phyloP scores from a whole-genome alignment of 2,329 filamentous ascomycete genomes.

The Beauveria sp. region DNA sequence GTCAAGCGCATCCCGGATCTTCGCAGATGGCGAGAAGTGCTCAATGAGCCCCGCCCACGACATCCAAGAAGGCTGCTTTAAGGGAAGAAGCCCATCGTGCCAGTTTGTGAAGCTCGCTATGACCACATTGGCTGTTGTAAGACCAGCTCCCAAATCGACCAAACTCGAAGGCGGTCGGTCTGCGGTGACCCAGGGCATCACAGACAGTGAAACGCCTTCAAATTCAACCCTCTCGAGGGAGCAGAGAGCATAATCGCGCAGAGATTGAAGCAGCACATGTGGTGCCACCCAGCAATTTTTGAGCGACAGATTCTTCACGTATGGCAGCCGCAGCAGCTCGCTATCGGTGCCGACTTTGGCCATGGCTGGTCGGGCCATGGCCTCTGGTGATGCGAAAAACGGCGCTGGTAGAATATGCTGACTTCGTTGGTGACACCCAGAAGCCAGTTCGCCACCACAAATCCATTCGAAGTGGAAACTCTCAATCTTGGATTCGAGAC shows the following conservation, averaged over 20 bases:
- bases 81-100: not conserved
- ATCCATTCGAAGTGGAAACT: constrained; percentile 59
- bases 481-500: constrained; percentile 41
- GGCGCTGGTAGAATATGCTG: constrained; percentile 56
- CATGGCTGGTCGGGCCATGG: constrained; percentile 27
- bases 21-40: constrained; percentile 31
- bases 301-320: constrained; percentile 51
- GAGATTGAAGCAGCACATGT: constrained; percentile 43
- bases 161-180: not conserved
- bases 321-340: constrained; percentile 43
- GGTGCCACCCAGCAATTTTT: constrained; percentile 65
- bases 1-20: constrained; percentile 20
- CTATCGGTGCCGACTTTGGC: constrained; percentile 19
- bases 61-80: constrained; percentile 21
- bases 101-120: not conserved
- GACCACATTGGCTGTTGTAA: too few species aligned
- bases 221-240: constrained; percentile 48
- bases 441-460: constrained; percentile 59
- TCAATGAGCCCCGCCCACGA: constrained; percentile 37
- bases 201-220: constrained; percentile 58
- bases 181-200: constrained; percentile 23
- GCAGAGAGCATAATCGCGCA: constrained; percentile 38
- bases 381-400: constrained; percentile 29
- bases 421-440: constrained; percentile 54
- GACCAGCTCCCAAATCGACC: not conserved